Evolutionary conservation across 257 asterid species (phyloP).

Genomic region (Cordia subcordata): DNA sequence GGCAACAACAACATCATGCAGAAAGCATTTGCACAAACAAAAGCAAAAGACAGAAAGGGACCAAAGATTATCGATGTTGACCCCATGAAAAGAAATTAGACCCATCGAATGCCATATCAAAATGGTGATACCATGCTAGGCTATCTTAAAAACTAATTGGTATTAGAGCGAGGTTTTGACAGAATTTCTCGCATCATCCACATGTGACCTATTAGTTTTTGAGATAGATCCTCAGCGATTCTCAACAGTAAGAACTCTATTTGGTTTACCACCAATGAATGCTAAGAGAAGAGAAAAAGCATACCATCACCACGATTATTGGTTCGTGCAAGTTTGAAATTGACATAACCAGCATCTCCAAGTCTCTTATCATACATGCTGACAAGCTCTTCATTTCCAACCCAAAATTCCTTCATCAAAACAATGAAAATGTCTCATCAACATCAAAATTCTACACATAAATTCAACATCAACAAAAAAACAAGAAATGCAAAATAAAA

Average conservation of each 20-base stretch:
- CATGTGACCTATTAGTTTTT: too few relatives aligned
- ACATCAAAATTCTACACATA: background rate
- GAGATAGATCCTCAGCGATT: too few relatives aligned
- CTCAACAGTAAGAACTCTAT: too few relatives aligned
- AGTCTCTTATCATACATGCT: constrained; percentile 84
- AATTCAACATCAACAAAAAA: constrained; percentile 1
- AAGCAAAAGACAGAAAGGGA: background rate
- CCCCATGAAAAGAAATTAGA: background rate
- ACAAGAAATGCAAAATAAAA: background rate
- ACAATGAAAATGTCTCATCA: constrained; percentile 1
- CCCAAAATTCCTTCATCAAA: constrained; percentile 80
- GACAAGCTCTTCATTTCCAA: constrained; percentile 94
- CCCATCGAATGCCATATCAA: too few relatives aligned
- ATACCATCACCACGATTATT: constrained; percentile 99
- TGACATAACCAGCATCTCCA: constrained; percentile 86
- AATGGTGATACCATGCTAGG: too few relatives aligned
- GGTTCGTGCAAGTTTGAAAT: constrained; percentile 86
- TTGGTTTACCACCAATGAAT: too few relatives aligned
- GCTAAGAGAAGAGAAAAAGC: constrained; percentile 2
- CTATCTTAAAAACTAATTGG: too few relatives aligned
- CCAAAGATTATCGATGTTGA: background rate
- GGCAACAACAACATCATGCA: background rate
- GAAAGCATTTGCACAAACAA: background rate
- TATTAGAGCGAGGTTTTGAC: too few relatives aligned
- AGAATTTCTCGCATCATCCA: too few relatives aligned